A percentile compares a stretch with the other conserved stretches of the same genome.
Evolutionary conservation across 1,284 basidiomycete genomes (phyloP).

Genomic region (Pascua guehoae): DNA sequence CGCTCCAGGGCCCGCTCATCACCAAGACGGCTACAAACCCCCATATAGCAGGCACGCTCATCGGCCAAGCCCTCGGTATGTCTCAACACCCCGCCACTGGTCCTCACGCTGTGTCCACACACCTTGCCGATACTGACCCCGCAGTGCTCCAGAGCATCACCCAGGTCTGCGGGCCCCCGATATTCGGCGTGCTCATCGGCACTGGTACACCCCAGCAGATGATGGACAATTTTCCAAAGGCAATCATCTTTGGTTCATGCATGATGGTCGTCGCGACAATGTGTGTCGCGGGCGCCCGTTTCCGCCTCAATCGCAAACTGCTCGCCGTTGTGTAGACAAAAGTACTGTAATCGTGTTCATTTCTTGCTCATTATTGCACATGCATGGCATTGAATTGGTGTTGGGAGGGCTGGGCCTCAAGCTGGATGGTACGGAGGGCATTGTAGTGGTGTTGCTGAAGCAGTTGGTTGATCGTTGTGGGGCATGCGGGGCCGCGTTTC

Average conservation of each 20-base stretch:
- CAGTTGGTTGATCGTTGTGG: too few species aligned
- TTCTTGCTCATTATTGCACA: too few species aligned
- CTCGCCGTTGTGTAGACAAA: conserved; percentile 14
- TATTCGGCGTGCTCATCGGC: conserved; percentile 39
- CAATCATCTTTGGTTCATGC: conserved; percentile 26
- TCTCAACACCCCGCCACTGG: not conserved
- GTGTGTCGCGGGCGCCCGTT: conserved; percentile 13
- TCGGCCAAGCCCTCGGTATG: conserved; percentile 40
- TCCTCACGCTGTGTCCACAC: too few species aligned
- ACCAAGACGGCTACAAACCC: conserved; percentile 29
- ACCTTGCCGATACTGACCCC: not conserved
- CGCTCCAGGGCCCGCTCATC: conserved; percentile 36
- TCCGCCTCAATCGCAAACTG: conserved; percentile 13
- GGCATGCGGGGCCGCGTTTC: too few species aligned
- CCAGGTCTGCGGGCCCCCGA: conserved; percentile 35
- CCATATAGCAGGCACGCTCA: conserved; percentile 36
- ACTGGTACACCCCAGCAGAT: conserved; percentile 21
- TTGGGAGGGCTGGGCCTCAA: too few species aligned
- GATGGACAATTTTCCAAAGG: conserved; percentile 23
- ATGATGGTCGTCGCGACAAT: conserved; percentile 20
- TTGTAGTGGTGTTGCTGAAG: too few species aligned
- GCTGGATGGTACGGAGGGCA: too few species aligned
- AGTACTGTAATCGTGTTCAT: too few species aligned
- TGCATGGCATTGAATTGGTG: too few species aligned
- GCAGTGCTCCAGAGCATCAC: conserved; percentile 34